Base-by-base conservation (phyloP, 2,329 filamentous ascomycete genomes). In the Sclerotinia trifoliorum region DNA sequence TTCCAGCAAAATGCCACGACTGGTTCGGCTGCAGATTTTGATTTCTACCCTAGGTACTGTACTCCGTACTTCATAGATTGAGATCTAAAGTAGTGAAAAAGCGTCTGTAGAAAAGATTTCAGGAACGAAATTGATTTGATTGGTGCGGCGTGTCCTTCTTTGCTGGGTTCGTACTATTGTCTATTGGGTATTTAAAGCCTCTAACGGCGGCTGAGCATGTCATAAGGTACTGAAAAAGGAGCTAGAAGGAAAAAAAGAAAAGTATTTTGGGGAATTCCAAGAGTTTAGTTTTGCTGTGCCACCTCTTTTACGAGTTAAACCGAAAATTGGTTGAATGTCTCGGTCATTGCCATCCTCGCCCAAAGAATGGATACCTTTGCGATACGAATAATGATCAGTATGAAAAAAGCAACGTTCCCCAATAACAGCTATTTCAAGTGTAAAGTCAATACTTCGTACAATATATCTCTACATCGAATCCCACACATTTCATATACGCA, bases 1-100 rank as follows among this genome's bases (percentile, higher is more conserved):
- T 61, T 17, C 58, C 44, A 61, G 58, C 58, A 61, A 61, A 49
- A 61, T 61, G 58, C 58, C 58, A 62, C 58, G 29, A 46, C 44
- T 49, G 35, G 29, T 24, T 62, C 26, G 29, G 29, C 26, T 62
- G 58, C 44, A 62, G 58, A 62, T 49, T 62, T 62, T 49, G 58
- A 62, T 24, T 46, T 51, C 29, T 29, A 49, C 58, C 58, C 26
- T 39, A 62, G 44, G 44, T 51, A 51, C 21, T 35, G 3, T 15
- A 39, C 39, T 39, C 39, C 39, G 39, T 39, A 35, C 7, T 35
- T 35, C 24, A 7, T 60, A 60, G 24, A 26, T 19, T 35, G 13
- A 61, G 26, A 35, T 61, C 58, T 61, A 49, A 61, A 49, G 57
- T 46, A 29, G 56, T 58, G n/a, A 29, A 46, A 46, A 46, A 46